These are phyloP conservation scores for Ceratobasidium papillatum DNA, from an alignment of 1,284 basidiomycete genomes.

Conservation along the genomic window DNA sequence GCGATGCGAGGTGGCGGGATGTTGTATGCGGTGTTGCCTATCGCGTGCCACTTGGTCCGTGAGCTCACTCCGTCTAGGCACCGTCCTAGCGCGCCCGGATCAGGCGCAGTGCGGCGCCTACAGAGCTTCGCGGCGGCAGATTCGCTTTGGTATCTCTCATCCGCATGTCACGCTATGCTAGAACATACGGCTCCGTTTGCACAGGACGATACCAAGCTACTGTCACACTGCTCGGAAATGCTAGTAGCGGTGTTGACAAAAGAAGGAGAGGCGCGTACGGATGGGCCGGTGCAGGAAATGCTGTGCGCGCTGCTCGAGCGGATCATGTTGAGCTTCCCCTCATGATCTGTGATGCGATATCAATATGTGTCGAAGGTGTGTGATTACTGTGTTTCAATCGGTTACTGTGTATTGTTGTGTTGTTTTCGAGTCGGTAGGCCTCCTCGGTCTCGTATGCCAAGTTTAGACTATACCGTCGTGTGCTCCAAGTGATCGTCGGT, in stretches of 20 bases:
- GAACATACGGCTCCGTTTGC: background rate
- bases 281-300: conserved; percentile 11
- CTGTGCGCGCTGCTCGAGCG: conserved; percentile 33
- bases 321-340: conserved; percentile 34
- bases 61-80: conserved; percentile 5
- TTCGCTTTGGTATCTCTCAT: conserved; percentile 31
- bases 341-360: background rate
- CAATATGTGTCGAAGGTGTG: background rate
- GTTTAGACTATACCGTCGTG: background rate
- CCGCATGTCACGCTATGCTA: conserved; percentile 24
- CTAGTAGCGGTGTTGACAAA: conserved; percentile 13
- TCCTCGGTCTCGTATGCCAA: background rate
- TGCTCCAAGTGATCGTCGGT: conserved; percentile 6
- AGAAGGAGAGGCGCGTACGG: background rate
- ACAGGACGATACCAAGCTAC: background rate
- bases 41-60: conserved; percentile 4
- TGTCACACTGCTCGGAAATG: conserved; percentile 11
- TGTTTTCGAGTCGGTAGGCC: conserved; percentile 2
- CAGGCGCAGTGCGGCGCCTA: background rate
- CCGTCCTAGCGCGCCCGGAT: conserved; percentile 1
- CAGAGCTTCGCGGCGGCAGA: background rate
- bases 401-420: background rate
- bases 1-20: background rate
- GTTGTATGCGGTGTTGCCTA: conserved; percentile 26
- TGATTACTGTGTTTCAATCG: background rate